phyloP scores from a whole-genome alignment of 441 rosid species.

The Adansonia madagascariensis region DNA sequence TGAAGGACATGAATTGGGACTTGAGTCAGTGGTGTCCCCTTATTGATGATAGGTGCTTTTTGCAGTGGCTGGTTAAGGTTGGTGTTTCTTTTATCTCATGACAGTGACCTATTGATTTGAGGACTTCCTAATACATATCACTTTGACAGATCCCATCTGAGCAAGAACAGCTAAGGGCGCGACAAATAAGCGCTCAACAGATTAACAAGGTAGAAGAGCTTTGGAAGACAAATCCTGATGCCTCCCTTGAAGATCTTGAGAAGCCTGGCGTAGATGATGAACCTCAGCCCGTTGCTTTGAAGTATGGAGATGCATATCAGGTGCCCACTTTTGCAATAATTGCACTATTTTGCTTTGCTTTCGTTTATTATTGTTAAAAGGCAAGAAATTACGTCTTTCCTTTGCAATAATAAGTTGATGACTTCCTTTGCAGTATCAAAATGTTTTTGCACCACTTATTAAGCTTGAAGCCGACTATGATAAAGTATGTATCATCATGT shows the following conservation, averaged over 20 bases:
- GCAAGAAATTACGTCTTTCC: not conserved
- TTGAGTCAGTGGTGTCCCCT: slow-evolving; percentile 98
- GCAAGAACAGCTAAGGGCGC: slow-evolving; percentile 97
- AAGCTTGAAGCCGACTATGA: slow-evolving; percentile 99
- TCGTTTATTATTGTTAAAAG: slow-evolving; percentile 5
- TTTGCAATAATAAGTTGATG: slow-evolving; percentile 23
- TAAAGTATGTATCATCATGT: slow-evolving; percentile 55
- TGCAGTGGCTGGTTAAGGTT: slow-evolving; percentile 99
- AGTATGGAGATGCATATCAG: slow-evolving; percentile 99
- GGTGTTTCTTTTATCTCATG: slow-evolving; percentile 24
- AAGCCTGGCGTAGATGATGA: slow-evolving; percentile 99
- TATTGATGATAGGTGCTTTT: slow-evolving; percentile 97
- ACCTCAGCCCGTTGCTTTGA: slow-evolving; percentile 85
- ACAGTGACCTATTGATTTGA: slow-evolving; percentile 18
- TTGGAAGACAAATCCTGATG: slow-evolving; percentile 97
- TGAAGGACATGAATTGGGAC: slow-evolving; percentile 99
- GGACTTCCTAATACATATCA: slow-evolving; percentile 32
- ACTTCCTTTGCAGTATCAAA: slow-evolving; percentile 77
- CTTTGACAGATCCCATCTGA: slow-evolving; percentile 84
- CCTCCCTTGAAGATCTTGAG: slow-evolving; percentile 97
- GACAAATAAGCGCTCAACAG: slow-evolving; percentile 97
- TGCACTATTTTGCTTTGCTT: slow-evolving; percentile 22
- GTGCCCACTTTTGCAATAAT: slow-evolving; percentile 39
- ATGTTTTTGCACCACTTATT: slow-evolving; percentile 97
- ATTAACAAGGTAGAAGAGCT: slow-evolving; percentile 97